Evolutionary conservation across 164 flowering plant genomes (phyloP), one percentile per base, ranked within the genome.

Genomic region (Nelumbo lutea): DNA sequence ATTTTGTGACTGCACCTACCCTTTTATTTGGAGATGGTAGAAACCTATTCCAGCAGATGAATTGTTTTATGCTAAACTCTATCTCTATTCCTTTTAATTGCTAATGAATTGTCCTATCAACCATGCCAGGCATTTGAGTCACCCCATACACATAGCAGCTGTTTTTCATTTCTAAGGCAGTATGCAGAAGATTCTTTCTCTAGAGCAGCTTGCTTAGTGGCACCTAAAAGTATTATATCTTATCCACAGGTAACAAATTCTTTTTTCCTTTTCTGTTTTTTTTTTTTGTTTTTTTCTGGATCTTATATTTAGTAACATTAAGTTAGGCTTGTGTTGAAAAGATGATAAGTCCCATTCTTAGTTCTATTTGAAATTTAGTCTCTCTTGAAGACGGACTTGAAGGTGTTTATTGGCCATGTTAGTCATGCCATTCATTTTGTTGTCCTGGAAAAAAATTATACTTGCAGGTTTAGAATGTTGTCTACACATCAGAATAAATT

Each of bases 151-250:
- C 97, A 91, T 74, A 73, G 91, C 78, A 84, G 61, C 74, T 94
- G 98, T 70, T 76, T 84, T 78, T 75, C 93, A 70, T 91, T 88
- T 81, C 86, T 94, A 42, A 85, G 98, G 84, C 89, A 94, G 68
- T 94, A 91, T 81, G 89, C 96, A 14, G 94, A 81, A 70, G 96
- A 95, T 51, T 91, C 98, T 45, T 84, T 85, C 79, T 85, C 96
- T 14, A 72, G 59, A 66, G 97, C 93, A 61, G 97, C 97, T 78
- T 91, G 97, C 78, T 81, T 95, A 66, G 89, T 91, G 67, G 83
- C 78, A 9, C 85, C 95, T 47, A 91, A 95, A 80, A 83, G 81
- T 71, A 83, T 80, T 65, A 87, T 91, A 70, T 88, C 97, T 8
- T 95, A 91, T 72, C 98, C 98, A 9, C 98, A 95, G 96, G 98